Conservation (phyloP, 441 rosid species). For the Euphorbia schlechtendalii region DNA sequence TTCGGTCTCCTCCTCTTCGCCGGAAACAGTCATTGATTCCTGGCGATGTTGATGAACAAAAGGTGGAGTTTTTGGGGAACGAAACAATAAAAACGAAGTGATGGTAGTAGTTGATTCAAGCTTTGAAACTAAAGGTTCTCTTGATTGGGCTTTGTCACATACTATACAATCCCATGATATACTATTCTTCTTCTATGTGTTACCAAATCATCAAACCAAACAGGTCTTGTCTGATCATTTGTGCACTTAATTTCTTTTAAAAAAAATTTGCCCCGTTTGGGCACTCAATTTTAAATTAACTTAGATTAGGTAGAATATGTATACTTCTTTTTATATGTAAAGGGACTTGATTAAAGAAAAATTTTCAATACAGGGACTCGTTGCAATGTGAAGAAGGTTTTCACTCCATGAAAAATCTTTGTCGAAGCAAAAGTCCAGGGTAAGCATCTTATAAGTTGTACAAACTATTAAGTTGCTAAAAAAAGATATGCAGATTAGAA, state of each 20-base stretch:
- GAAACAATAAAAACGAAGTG: slow-evolving; percentile 41
- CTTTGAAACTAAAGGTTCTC: slow-evolving; percentile 65
- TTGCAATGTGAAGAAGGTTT: slow-evolving; percentile 36
- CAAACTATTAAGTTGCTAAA: too few relatives aligned
- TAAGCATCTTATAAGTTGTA: slow-evolving; percentile 15
- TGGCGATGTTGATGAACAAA: slow-evolving; percentile 30
- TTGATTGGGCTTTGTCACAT: slow-evolving; percentile 81
- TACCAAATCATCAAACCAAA: slow-evolving; percentile 28
- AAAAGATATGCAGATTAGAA: too few relatives aligned
- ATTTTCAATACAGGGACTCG: slow-evolving; percentile 26
- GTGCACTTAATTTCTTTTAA: background rate
- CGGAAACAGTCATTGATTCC: slow-evolving; percentile 25
- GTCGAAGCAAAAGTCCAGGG: slow-evolving; percentile 65
- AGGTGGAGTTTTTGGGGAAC: slow-evolving; percentile 37
- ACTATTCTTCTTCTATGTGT: slow-evolving; percentile 54
- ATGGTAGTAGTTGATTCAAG: slow-evolving; percentile 85
- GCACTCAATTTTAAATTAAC: background rate
- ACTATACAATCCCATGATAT: slow-evolving; percentile 56
- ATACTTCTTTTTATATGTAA: background rate
- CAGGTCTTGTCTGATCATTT: slow-evolving; percentile 13
- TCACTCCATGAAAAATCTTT: slow-evolving; percentile 50
- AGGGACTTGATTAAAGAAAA: background rate
- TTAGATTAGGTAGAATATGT: background rate
- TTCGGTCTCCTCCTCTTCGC: slow-evolving; percentile 48
- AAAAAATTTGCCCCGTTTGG: too few relatives aligned